A percentile compares a stretch with the other conserved stretches of the same genome.
Evolutionary conservation across 176 grass and related monocot genomes (phyloP).

Genomic region (Zizania latifolia): DNA sequence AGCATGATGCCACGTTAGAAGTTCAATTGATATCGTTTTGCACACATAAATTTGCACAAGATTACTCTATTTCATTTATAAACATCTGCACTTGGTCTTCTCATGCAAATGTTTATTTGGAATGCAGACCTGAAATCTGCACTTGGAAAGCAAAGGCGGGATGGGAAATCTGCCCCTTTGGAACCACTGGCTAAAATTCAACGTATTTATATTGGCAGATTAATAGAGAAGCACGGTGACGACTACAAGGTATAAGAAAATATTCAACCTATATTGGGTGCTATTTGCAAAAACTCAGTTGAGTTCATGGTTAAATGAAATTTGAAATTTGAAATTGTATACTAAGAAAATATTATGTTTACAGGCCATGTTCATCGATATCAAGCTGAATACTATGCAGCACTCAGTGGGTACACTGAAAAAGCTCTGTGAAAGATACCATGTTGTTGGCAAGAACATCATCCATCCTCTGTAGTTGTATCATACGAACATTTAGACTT

Average conservation of each 20-base stretch:
- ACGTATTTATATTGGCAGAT: slow-evolving; percentile 52
- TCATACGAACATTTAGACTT: not conserved
- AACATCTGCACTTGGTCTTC: not conserved
- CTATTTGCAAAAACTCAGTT: not conserved
- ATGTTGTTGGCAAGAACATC: slow-evolving; percentile 39
- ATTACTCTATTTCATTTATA: not conserved
- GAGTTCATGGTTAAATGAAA: not conserved
- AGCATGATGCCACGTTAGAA: too few relatives aligned
- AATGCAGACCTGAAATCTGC: slow-evolving; percentile 75
- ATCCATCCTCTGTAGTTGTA: slow-evolving; percentile 40
- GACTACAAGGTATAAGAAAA: slow-evolving; percentile 59
- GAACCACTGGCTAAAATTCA: slow-evolving; percentile 72
- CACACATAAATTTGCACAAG: not conserved
- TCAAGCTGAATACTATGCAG: slow-evolving; percentile 81
- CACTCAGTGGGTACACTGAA: slow-evolving; percentile 67
- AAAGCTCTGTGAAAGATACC: slow-evolving; percentile 73
- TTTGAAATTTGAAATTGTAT: not conserved
- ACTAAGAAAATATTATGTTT: slow-evolving; percentile 24
- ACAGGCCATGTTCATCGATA: slow-evolving; percentile 97
- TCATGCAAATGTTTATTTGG: not conserved
- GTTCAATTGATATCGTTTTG: not conserved
- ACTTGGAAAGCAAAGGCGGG: slow-evolving; percentile 76
- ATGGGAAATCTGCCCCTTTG: slow-evolving; percentile 67
- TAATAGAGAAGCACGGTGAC: slow-evolving; percentile 85
- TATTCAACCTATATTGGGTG: not conserved